Conservation (phyloP, 2,329 filamentous ascomycete genomes). For the Phialophora chinensis region DNA sequence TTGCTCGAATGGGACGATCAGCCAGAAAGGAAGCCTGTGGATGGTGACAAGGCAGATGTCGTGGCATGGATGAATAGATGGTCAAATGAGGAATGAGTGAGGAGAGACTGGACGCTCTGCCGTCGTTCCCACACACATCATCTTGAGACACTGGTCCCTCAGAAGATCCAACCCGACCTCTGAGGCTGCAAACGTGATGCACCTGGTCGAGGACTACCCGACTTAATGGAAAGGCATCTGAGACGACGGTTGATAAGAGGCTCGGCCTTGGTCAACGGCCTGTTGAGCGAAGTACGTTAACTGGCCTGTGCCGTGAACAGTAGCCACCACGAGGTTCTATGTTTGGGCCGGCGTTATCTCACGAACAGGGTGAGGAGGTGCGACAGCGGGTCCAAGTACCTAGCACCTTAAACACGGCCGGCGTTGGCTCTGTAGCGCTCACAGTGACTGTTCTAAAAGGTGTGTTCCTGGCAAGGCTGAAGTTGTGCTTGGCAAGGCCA, state of each 20-base stretch:
- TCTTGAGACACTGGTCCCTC: not conserved
- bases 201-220: not conserved
- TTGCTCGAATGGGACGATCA: conserved; percentile 41
- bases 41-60: conserved; percentile 36
- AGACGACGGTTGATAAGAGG: not conserved
- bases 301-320: not conserved
- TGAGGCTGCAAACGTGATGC: not conserved
- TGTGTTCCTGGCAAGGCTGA: not conserved
- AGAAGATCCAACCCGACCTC: not conserved
- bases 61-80: conserved; percentile 40
- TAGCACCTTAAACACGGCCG: not conserved
- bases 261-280: not conserved
- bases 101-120: not conserved
- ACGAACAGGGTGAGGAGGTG: not conserved
- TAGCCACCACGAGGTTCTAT: not conserved
- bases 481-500: not conserved
- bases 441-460: not conserved
- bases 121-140: not conserved
- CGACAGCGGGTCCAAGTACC: not conserved
- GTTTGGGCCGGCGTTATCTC: not conserved
- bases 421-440: not conserved
- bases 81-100: conserved; percentile 28
- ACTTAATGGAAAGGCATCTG: not conserved
- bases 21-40: conserved; percentile 26
- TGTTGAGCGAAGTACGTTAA: not conserved